Percentiles rank a stretch among this genome's conserved stretches.
These are phyloP conservation scores for Pleoardoris graminearum DNA, from an alignment of 2,329 filamentous ascomycete species.

Conservation along the genomic window DNA sequence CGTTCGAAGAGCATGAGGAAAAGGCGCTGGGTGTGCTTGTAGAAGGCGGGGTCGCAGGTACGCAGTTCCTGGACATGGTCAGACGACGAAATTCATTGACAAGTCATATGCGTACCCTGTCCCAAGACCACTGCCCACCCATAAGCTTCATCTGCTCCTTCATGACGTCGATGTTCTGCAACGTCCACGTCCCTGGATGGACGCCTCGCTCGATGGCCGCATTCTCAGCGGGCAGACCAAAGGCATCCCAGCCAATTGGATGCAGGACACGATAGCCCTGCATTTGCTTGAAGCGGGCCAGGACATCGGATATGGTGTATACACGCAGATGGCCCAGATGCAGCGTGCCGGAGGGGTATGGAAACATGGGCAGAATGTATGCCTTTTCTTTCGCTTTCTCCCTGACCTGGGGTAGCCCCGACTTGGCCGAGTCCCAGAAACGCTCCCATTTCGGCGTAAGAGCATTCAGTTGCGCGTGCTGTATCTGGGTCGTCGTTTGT, in stretches of 20 bases:
- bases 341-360: constrained; percentile 83
- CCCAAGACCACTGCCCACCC: constrained; percentile 85
- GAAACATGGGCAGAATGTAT: constrained; percentile 90
- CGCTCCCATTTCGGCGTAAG: constrained; percentile 56
- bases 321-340: constrained; percentile 87
- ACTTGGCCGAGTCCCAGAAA: constrained; percentile 47
- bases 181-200: constrained; percentile 78
- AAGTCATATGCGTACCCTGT: constrained; percentile 57
- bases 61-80: constrained; percentile 67
- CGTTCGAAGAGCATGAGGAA: constrained; percentile 76
- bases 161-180: constrained; percentile 79
- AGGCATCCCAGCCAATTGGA: constrained; percentile 95
- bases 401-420: constrained; percentile 15
- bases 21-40: constrained; percentile 85
- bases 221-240: constrained; percentile 88
- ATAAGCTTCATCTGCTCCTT: constrained; percentile 77
- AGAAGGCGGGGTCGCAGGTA: constrained; percentile 83
- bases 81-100: constrained; percentile 11
- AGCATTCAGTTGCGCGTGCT: constrained; percentile 12
- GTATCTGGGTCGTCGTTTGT: neutral
- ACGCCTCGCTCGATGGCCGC: constrained; percentile 82
- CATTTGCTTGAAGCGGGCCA: constrained; percentile 75
- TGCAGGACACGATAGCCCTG: constrained; percentile 75
- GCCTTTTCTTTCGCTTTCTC: constrained; percentile 44
- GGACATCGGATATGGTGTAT: constrained; percentile 86